Base-by-base conservation (phyloP, 345 rosid genomes). In the Salix exigua region DNA sequence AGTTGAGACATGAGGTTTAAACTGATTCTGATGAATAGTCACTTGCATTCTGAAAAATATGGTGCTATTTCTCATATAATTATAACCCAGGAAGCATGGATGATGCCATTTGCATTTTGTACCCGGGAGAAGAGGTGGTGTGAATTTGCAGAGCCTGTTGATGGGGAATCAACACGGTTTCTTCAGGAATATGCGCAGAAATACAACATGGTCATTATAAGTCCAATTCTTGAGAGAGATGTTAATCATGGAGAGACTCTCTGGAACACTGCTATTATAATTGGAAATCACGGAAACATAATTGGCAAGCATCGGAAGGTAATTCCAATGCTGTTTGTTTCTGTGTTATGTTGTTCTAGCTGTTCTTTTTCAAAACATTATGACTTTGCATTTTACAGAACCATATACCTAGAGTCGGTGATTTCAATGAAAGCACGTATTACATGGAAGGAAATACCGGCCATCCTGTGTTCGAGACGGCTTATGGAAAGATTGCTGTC, bases 371-470 rank as follows among this genome's bases (percentile, higher is more conserved):
- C 58, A 68, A 75, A 55, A 26, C 37, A 51, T n/a, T 61, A 44
- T 69, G 67, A 0, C 6, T 26, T 79, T 77, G 84, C 61, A 65
- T 75, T 75, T 78, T 77, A 80, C 94, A 96, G 98, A 96, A 96
- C 75, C 99, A 96, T 73, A 95, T 95, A 75, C 99, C 99, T 46
- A 85, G 99, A 71, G 98, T 95, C 9, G 99, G 98, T 46, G 99
- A 95, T 83, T 95, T 95, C 85, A 95, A 95, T 44, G 98, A 95
- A 89, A 96, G 99, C 82, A 91, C 99, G 4, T 96, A 96, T 68
- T 96, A 96, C 75, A 93, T 96, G 97, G 99, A 96, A 89, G 99
- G 99, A 73, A 87, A 91, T 84, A 91, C 96, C 0, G 96, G 98
- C 16, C 99, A 93, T 82, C 97, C 99, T 35, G 96, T 96, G 66